Evolutionary conservation across 306 rosid species (phyloP), one percentile per base, ranked within the genome.

Genomic region (Medicago ruthenica): DNA sequence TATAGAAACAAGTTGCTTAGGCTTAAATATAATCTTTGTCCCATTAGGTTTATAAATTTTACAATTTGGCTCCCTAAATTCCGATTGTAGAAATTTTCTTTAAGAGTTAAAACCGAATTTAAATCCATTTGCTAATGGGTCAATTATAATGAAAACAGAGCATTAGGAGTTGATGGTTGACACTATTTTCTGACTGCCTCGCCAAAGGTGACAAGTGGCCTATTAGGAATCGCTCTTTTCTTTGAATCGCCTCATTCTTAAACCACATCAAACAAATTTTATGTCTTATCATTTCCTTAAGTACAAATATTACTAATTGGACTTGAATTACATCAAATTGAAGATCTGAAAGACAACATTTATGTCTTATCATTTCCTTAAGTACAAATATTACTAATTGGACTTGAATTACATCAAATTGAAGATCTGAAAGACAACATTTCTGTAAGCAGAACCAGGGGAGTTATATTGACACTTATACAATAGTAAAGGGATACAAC

Each of bases 371-470:
- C 60, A 79, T 47, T 63, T 54, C 21, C 75, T 21, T 18, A 51
- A 61, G 45, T 54, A 64, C 34, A 11, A 13, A 18, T 42, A 40
- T 40, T 64, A 54, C 36, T 16, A 27, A 71, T 51, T 40, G 67
- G 48, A 42, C 74, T 73, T 64, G 36, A 71, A 20, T 42, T 31
- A 64, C 53, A 73, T 73, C 66, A 37, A 71, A 63, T 63, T 51
- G 59, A 60, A 45, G 60, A 69, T 59, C 8, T 17, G 60, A 69
- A 68, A 45, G 62, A 40, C 58, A 71, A 39, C 22, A n/a, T 64
- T 51, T 40, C 41, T 64, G 24, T 65, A 72, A 54, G 50, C 8
- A 15, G 62, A 61, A 78, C 57, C 48, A 7, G 21, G 77, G 74
- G 36, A 48, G 9, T 3, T 50, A 79, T 53, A 53, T 55, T 31